A percentile compares a stretch with the other conserved stretches of the same genome.
These are phyloP conservation scores for Ascoidea asiatica DNA, from an alignment of 805 yeast species.

Conservation along the genomic window DNA sequence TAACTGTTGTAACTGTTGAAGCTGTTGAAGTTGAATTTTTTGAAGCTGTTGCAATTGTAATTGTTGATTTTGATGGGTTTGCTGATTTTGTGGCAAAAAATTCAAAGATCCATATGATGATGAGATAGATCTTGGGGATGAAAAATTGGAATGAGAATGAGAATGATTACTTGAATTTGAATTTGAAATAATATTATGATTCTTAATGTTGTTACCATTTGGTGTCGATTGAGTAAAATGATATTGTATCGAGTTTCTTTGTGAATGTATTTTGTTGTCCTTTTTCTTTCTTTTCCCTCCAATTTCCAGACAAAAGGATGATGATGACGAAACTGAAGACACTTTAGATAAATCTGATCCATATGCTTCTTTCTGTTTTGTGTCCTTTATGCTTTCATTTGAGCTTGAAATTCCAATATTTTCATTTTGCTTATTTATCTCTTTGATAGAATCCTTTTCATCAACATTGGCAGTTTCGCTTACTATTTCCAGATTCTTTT, in stretches of 20 bases:
- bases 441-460: background rate
- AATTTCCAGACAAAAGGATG: background rate
- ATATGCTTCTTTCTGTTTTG: background rate
- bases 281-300: background rate
- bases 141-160: too few relatives aligned
- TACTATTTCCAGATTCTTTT: background rate
- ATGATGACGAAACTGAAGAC: too few relatives aligned
- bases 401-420: too few relatives aligned
- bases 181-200: background rate
- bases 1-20: conserved; percentile 1
- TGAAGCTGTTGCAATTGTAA: background rate
- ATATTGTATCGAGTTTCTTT: too few relatives aligned
- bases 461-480: background rate
- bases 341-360: background rate
- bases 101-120: background rate
- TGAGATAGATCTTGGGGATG: background rate
- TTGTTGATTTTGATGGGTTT: background rate
- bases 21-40: background rate
- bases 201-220: too few relatives aligned
- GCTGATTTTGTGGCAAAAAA: background rate
- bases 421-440: too few relatives aligned
- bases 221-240: background rate
- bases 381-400: background rate
- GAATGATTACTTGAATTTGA: too few relatives aligned
- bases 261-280: background rate